A percentile compares a stretch with the other conserved stretches of the same genome.
phyloP scores from a whole-genome alignment of 129 eudicot species.

The Centrapalus pauciflorus region DNA sequence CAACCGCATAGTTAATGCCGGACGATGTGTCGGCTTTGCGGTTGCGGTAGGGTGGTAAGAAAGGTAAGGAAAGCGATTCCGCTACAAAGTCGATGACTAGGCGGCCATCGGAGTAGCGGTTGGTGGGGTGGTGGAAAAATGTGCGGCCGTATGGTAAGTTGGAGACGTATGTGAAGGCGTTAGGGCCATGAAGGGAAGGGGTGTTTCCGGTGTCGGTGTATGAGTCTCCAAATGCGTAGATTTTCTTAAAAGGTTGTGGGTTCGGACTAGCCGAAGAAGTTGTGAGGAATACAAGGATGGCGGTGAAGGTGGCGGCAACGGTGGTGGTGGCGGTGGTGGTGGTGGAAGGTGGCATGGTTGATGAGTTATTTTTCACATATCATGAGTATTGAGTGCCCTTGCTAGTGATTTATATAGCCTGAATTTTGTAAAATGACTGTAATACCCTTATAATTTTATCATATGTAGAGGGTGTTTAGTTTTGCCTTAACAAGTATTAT shows the following conservation, averaged over 20 bases:
- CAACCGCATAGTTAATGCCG: conserved; percentile 81
- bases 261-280: not conserved
- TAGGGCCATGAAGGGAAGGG: conserved; percentile 48
- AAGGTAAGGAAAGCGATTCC: conserved; percentile 52
- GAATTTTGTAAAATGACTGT: not conserved
- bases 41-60: conserved; percentile 61
- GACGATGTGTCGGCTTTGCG: conserved; percentile 27
- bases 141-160: conserved; percentile 77
- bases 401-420: conserved; percentile 16
- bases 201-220: conserved; percentile 96
- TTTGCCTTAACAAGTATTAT: too few species aligned
- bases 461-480: too few species aligned
- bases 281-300: not conserved
- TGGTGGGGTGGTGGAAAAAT: conserved; percentile 86
- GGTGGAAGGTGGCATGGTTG: conserved; percentile 26
- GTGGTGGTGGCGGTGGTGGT: too few species aligned
- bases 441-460: not conserved
- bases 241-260: conserved; percentile 37
- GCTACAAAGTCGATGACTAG: conserved; percentile 77
- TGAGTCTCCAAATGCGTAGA: conserved; percentile 82
- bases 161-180: conserved; percentile 49
- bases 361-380: not conserved
- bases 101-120: conserved; percentile 90
- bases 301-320: conserved; percentile 12
- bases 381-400: not conserved